Conservation (phyloP, 139 green algal genomes). For the Volvox africanus region DNA sequence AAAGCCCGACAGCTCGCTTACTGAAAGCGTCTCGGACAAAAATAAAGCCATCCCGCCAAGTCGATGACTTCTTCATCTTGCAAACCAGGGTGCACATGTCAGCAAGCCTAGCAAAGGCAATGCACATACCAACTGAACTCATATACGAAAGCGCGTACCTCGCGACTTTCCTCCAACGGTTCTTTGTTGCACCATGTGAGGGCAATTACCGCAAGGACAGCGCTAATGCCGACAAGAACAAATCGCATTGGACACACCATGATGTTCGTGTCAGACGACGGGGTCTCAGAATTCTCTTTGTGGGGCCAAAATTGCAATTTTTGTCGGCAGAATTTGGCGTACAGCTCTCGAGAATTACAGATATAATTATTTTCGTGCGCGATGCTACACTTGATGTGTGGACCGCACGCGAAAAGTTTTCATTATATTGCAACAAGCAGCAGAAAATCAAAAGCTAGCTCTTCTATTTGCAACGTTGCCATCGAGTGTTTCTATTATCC, state of each 20-base stretch:
- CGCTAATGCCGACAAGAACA: slow-evolving; percentile 18
- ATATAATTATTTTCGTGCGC: no score
- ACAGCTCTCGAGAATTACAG: no score
- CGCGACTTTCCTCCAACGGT: not conserved
- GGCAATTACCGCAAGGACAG: not conserved
- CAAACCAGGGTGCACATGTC: not conserved
- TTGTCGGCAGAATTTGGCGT: no score
- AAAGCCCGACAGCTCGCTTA: not conserved
- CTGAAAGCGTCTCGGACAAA: slow-evolving; percentile 38
- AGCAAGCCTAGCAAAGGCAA: not conserved
- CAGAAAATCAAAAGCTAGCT: no score
- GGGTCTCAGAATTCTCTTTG: not conserved
- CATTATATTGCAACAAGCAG: no score
- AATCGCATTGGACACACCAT: slow-evolving; percentile 39
- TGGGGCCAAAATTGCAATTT: no score
- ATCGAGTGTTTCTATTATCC: no score
- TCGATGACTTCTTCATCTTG: not conserved
- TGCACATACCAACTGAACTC: no score
- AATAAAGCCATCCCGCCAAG: not conserved
- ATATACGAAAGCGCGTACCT: not conserved
- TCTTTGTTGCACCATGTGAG: not conserved
- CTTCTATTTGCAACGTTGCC: no score
- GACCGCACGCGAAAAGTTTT: no score
- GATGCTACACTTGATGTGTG: no score
- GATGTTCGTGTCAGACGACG: not conserved